Base-by-base conservation (phyloP, 1,284 basidiomycete genomes). In the Trichosporon sp. region DNA sequence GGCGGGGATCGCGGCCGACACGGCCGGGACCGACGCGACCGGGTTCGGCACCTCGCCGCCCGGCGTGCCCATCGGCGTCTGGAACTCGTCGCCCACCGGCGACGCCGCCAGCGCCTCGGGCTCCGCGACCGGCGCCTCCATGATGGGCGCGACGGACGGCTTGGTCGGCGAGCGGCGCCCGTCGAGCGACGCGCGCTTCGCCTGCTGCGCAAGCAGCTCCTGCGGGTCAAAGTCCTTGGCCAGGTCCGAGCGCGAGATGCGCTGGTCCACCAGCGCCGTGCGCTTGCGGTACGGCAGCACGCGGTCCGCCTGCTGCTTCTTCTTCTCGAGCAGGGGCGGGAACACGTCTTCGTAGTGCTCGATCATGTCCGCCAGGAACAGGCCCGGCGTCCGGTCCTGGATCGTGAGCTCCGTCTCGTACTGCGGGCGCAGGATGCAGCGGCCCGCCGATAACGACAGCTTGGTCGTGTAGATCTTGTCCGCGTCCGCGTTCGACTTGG, bases 201-300 rank as follows among this genome's bases (percentile, higher is more conserved):
- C 69, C 35, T 73, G 44, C 4, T 72, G 69, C 68, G 81, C 80
- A 11, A 85, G 76, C 5, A 84, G 68, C 67, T 86, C 84, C 32
- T 84, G 81, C 5, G 81, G 78, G 67, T 87, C 85, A 18, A 73
- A 62, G 13, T 82, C 80, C 2, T 81, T 83, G 21, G 84, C 84
- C 67, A 87, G 78, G 62, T 84, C 83, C 62, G 83, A 84, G 35
- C 92, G 86, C 4, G 80, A 81, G 27, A 92, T 86, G 62, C 93
- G 89, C 88, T 95, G 90, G 82, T 98, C 95, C 58, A 97, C 86
- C 0, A 91, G 90, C 0, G 90, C 90, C 1, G 95, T 96, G 65
- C 92, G 90, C 79, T 95, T 96, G 58, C 94, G 88, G 25, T 89
- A 80, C 5, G 92, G 93, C 66, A 91, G 86, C 69, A 89, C 89